phyloP scores from a whole-genome alignment of 108 stramenopile genomes.

The Seminavis robusta region DNA sequence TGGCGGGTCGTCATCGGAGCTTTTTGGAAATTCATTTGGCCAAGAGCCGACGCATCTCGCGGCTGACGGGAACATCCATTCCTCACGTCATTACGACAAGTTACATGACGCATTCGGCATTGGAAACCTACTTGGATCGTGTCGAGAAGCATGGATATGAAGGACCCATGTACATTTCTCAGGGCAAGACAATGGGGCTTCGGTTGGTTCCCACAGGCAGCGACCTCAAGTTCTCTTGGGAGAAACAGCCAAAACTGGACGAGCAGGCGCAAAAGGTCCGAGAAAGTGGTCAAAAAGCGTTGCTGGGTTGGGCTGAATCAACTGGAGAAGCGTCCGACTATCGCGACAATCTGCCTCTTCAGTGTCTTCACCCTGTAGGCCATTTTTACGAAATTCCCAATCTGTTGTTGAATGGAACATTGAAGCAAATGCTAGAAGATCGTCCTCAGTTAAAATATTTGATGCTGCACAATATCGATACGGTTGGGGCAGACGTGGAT shows the following conservation, averaged over 20 bases:
- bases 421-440: conserved; percentile 34
- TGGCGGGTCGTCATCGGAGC: conserved; percentile 39
- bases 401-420: conserved; percentile 49
- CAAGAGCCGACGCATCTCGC: conserved; percentile 41
- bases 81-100: conserved; percentile 56
- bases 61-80: conserved; percentile 29
- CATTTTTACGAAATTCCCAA: conserved; percentile 64
- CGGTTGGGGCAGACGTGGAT: conserved; percentile 56
- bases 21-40: conserved; percentile 62
- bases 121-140: conserved; percentile 27
- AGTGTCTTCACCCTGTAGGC: conserved; percentile 57
- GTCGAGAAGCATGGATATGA: conserved; percentile 19
- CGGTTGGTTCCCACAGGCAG: conserved; percentile 45
- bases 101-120: conserved; percentile 54
- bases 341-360: conserved; percentile 41
- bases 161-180: conserved; percentile 45
- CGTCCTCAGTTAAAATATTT: conserved; percentile 55
- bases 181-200: conserved; percentile 48
- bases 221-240: conserved; percentile 53
- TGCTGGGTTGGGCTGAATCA: conserved; percentile 45
- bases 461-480: conserved; percentile 69
- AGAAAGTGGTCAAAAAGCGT: conserved; percentile 37
- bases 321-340: conserved; percentile 54
- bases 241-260: conserved; percentile 51
- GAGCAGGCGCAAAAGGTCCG: conserved; percentile 54